A percentile compares a stretch with the other conserved stretches of the same genome.
Conservation (phyloP, 2,329 filamentous ascomycete genomes). For the Acrodontium crateriforme region DNA sequence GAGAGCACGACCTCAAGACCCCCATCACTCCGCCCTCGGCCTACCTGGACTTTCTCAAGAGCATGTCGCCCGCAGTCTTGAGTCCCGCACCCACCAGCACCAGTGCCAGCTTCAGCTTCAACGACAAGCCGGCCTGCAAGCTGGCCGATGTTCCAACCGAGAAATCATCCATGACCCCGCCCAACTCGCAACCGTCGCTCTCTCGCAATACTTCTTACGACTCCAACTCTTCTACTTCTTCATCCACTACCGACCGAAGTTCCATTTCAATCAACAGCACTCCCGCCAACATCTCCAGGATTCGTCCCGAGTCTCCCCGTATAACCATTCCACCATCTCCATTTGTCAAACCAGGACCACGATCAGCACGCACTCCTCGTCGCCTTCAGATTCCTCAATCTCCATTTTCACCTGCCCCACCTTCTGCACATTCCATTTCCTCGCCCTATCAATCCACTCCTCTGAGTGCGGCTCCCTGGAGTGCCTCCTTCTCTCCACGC, state of each 20-base stretch:
- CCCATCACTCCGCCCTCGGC: conserved; percentile 83
- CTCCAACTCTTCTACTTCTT: conserved; percentile 11
- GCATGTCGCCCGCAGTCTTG: conserved; percentile 55
- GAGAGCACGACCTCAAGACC: conserved; percentile 55
- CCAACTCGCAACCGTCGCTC: conserved; percentile 19
- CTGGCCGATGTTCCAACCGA: conserved; percentile 19
- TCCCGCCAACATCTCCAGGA: conserved; percentile 3
- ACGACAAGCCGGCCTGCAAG: conserved; percentile 24
- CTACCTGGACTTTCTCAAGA: conserved; percentile 86
- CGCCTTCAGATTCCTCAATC: conserved; percentile 67
- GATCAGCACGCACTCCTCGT: conserved; percentile 44
- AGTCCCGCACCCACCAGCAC: conserved; percentile 50
- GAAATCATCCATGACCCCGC: conserved; percentile 16
- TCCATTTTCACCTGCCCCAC: conserved; percentile 50
- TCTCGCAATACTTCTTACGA: conserved; percentile 23
- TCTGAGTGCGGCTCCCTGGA: conserved; percentile 23
- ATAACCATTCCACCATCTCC: conserved; percentile 30
- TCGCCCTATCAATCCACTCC: conserved; percentile 54
- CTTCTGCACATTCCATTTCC: conserved; percentile 32
- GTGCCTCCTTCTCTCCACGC: conserved; percentile 47
- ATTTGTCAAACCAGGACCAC: conserved; percentile 39
- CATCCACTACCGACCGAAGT: conserved; percentile 4
- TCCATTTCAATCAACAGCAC: conserved; percentile 9
- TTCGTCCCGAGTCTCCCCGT: conserved; percentile 24
- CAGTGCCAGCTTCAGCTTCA: conserved; percentile 37